Base-by-base conservation (phyloP, 495 filamentous ascomycete species). In the Filosporella fistucella region DNA sequence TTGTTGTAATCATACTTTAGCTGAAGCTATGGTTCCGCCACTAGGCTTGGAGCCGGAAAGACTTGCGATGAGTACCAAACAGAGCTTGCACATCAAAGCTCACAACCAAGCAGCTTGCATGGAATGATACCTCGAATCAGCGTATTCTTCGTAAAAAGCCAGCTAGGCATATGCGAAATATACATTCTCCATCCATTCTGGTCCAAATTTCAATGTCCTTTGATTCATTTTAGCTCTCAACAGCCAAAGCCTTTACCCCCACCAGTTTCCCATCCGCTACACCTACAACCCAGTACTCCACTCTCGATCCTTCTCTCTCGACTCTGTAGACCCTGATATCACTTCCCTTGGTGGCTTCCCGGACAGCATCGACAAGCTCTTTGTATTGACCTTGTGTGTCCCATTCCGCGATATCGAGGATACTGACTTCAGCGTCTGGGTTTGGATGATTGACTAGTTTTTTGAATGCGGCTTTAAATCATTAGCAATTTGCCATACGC, bases 281-380 rank as follows among this genome's bases (percentile, higher is more conserved):
- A 55, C 50, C 78, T 24, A 93, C 65, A 36, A 93, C 65, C 75
- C 77, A 94, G 58, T 91, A 93, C 66, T 91, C 85, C n/a, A 72
- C 64, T 59, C 77, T 76, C 11, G 81, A 78, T 14, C 70, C 72
- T 23, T 70, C 80, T 56, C 71, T 65, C 39, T 68, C 67, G 13
- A 91, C 76, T 42, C 77, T 68, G 52, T 89, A 95, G n/a, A 91
- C 76, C 60, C 78, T 76, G 35, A 90, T 68, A 56, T 87, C 82
- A 25, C 66, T 68, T 4, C 85, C 84, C 23, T 68, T 71, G 6
- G 49, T 72, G 57, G 28, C 71, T 66, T 21, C 71, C 78, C 64
- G 73, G 59, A 54, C 76, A 23, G 77, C 79, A 29, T 80, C 72
- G 6, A 85, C 47, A 9, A 87, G 56, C 14, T 72, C 66, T 25